phyloP scores from a whole-genome alignment of 2,329 filamentous ascomycete species.

The Tolypocladium cylindrosporum region DNA sequence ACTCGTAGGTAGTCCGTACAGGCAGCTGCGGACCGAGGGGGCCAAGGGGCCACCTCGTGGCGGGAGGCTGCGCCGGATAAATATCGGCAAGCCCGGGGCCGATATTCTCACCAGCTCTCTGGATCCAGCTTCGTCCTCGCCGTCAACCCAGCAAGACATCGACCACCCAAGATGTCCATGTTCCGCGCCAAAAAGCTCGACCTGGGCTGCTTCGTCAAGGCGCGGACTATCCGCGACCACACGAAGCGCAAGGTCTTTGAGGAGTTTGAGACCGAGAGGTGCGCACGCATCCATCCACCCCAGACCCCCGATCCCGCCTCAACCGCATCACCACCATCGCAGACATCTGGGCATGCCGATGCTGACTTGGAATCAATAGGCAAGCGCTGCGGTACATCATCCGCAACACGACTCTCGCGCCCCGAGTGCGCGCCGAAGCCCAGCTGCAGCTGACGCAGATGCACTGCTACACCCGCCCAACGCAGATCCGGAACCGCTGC shows the following conservation, averaged over 20 bases:
- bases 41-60: too few relatives aligned
- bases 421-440: slow-evolving; percentile 76
- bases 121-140: background rate
- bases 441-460: slow-evolving; percentile 90
- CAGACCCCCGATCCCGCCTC: background rate
- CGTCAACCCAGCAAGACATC: slow-evolving; percentile 1
- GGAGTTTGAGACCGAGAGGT: slow-evolving; percentile 82
- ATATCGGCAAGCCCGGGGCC: background rate
- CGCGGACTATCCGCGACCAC: slow-evolving; percentile 83
- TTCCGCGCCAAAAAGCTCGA: slow-evolving; percentile 88
- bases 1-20: too few relatives aligned
- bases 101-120: background rate
- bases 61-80: background rate
- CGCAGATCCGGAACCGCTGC: slow-evolving; percentile 91
- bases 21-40: too few relatives aligned
- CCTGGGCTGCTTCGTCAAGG: slow-evolving; percentile 78
- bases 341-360: background rate
- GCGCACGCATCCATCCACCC: slow-evolving; percentile 13
- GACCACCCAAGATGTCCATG: slow-evolving; percentile 56
- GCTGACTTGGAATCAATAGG: slow-evolving; percentile 33
- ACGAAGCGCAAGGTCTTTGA: slow-evolving; percentile 92
- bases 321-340: background rate
- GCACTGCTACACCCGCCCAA: slow-evolving; percentile 89
- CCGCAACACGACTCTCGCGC: slow-evolving; percentile 79
- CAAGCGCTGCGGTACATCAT: slow-evolving; percentile 91